Base-by-base conservation (phyloP, 805 yeast species). In the Wickerhamomyces chaumierensis region DNA sequence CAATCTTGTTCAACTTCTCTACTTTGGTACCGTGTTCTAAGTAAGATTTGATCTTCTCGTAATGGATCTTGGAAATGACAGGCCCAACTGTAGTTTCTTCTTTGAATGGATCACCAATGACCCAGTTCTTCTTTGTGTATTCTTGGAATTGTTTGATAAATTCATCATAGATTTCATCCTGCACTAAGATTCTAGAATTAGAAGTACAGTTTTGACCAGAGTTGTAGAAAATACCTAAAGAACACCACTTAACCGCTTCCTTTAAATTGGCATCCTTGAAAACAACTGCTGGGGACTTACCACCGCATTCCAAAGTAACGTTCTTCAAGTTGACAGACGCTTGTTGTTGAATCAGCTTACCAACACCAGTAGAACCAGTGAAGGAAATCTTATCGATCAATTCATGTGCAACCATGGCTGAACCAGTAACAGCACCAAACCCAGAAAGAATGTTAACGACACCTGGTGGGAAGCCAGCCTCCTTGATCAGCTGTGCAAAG, bases 381-480 rank as follows among this genome's bases (percentile, higher is more conserved):
- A 76, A 76, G 4, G 82, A 78, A 43, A 76, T 62, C 52, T 76
- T 75, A 49, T 68, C 71, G 40, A 76, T 65, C 36, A 66, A 75
- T 42, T 63, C 56, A 59, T 81, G 92, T 11, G 61, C 44, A 3
- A 86, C 75, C 47, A 84, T 58, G 2, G 77, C 75, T 40, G 73
- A 67, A 39, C 95, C 95, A 5, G 84, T 83, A 39, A 63, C 70
- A 34, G 69, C 58, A 38, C 94, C 94, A 47, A 61, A 69, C 2
- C 92, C 92, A 46, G 82, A 73, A 36, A 81, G 67, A 48, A 81
- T 69, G 62, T 80, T 80, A 41, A 81, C 68, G 38, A 79, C 86
- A 65, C 92, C 92, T 16, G 78, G 66, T 48, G 92, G 88, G 53
- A 78, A 62, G 85, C 95, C 58, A 45, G 83, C 83, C 57, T 78